A percentile compares a stretch with the other conserved stretches of the same genome.
These are phyloP conservation scores for Aspergillus ibericus DNA, from an alignment of 2,329 filamentous ascomycete genomes.

Conservation along the genomic window DNA sequence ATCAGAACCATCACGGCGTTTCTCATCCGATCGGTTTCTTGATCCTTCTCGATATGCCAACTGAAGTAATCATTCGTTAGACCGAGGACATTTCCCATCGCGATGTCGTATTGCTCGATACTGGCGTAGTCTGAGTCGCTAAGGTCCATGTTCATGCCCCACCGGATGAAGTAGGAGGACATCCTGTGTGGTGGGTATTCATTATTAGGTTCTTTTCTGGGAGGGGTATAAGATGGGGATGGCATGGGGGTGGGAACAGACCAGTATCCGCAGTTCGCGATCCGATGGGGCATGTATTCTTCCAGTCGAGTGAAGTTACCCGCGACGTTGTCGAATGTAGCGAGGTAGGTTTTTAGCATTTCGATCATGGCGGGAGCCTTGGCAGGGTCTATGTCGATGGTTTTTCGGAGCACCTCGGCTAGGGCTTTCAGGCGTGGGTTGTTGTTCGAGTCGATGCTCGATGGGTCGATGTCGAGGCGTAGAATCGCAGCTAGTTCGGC, in stretches of 20 bases:
- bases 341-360: background rate
- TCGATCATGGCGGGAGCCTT: background rate
- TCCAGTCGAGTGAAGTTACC: background rate
- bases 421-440: too few relatives aligned
- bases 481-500: too few relatives aligned
- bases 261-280: slow-evolving; percentile 3
- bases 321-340: background rate
- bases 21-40: slow-evolving; percentile 8
- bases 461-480: too few relatives aligned
- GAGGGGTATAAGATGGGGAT: background rate
- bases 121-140: slow-evolving; percentile 11
- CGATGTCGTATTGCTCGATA: slow-evolving; percentile 9
- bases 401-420: background rate
- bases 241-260: background rate
- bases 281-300: background rate
- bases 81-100: slow-evolving; percentile 12
- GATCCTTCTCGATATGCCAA: slow-evolving; percentile 14
- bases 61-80: slow-evolving; percentile 16
- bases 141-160: background rate
- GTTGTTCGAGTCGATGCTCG: too few relatives aligned
- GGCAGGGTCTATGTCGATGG: background rate
- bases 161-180: slow-evolving; percentile 7
- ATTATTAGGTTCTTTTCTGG: background rate
- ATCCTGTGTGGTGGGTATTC: background rate
- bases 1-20: slow-evolving; percentile 13